Base-by-base conservation (phyloP, 176 grass and related monocot genomes). In the Lolium rigidum region DNA sequence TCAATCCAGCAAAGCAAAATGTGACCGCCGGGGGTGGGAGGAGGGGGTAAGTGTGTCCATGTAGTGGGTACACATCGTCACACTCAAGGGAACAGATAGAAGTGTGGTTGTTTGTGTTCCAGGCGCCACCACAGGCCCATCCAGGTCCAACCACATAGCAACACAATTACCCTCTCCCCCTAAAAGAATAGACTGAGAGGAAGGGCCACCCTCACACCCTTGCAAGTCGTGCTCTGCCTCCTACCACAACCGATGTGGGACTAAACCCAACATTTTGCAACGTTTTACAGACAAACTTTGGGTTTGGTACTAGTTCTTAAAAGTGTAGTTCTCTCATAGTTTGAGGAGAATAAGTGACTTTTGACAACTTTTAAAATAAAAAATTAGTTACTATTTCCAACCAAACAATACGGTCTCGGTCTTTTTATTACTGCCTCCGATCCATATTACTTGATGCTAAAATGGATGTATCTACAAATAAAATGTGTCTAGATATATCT, bases 381-480 rank as follows among this genome's bases (percentile, higher is more conserved):
- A 80, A 48, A 3, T 17, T 56, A 6, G 28, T 28, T 7, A 13
- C 64, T 44, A 5, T 44, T 70, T 21, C 76, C 16, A 52, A 17
- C 10, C 17, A 77, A 62, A 82, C 15, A 82, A 51, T 58, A 69
- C 66, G 20, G 25, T 37, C 20, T 59, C 15, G 2, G 18, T 88
- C 54, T 56, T 21, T 20, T 70, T 21, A 64, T 21, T 35, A 35
- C 31, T 35, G 31, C 31, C 31, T 35, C 31, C 31, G 31, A 35
- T 35, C 31, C 31, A 35, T 35, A 35, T 35, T 35, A 35, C 31
- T 35, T 35, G 31, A 35, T 35, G 31, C 31, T 35, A 35, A 35
- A 35, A 35, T 35, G 31, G 31, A 35, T 35, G 31, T 35, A 35
- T 35, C 31, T 35, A 35, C 31, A 35, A 35, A 35, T 35, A 35